Conservation (phyloP, 148 eudicot species). For the Camellia granthamiana region DNA sequence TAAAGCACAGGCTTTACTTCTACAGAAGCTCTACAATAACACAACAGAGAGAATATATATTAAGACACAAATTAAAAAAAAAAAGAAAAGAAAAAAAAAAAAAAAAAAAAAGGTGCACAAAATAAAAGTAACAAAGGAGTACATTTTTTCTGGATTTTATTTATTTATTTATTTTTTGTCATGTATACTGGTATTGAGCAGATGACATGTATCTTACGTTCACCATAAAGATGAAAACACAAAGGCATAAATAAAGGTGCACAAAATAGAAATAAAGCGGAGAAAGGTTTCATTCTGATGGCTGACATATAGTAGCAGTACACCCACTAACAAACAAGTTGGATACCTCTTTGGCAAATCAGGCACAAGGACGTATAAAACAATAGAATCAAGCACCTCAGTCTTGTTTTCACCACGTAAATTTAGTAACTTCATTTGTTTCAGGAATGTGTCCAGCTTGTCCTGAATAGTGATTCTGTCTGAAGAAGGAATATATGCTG, state of each 20-base stretch:
- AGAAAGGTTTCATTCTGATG: not conserved
- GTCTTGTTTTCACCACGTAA: slow-evolving; percentile 30
- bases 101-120: not conserved
- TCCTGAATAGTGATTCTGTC: slow-evolving; percentile 45
- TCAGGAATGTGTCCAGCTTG: slow-evolving; percentile 46
- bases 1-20: slow-evolving; percentile 88
- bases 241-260: not conserved
- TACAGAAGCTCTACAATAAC: slow-evolving; percentile 62
- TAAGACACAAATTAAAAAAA: not conserved
- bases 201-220: not conserved
- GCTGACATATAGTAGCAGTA: not conserved
- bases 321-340: not conserved
- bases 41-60: slow-evolving; percentile 7
- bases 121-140: not conserved
- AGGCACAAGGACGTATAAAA: slow-evolving; percentile 77
- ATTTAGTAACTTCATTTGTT: slow-evolving; percentile 37
- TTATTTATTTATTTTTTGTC: not conserved
- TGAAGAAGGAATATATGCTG: slow-evolving; percentile 30
- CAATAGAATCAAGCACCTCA: slow-evolving; percentile 43
- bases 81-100: not conserved
- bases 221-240: not conserved
- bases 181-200: not conserved
- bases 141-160: not conserved
- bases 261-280: not conserved
- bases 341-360: slow-evolving; percentile 85